Evolutionary conservation across 805 yeast genomes (phyloP).

Genomic region (Wickerhamiella vanderwaltii): DNA sequence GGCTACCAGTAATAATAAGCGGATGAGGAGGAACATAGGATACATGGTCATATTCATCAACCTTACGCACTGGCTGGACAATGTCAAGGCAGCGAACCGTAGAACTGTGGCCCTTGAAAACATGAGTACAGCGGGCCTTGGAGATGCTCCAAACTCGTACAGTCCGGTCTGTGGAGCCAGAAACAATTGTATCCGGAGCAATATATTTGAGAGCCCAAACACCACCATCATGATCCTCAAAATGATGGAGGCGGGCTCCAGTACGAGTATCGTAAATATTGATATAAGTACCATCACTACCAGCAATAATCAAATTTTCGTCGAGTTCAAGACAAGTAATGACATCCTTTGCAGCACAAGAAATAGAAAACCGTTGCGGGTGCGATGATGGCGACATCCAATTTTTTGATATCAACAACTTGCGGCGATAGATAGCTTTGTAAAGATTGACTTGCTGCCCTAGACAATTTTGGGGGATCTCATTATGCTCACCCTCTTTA

Average conservation of each 20-base stretch:
- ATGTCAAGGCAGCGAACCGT: conserved; percentile 88
- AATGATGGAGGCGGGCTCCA: conserved; percentile 49
- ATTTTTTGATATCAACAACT: conserved; percentile 44
- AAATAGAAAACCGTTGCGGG: conserved; percentile 48
- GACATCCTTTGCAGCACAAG: conserved; percentile 37
- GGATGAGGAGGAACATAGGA: conserved; percentile 51
- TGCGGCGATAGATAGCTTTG: conserved; percentile 49
- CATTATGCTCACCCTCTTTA: not conserved
- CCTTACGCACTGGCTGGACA: conserved; percentile 47
- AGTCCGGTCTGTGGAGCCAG: conserved; percentile 90
- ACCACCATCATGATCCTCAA: conserved; percentile 91
- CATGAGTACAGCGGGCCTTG: conserved; percentile 78
- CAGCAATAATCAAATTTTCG: conserved; percentile 79
- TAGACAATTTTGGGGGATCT: conserved; percentile 18
- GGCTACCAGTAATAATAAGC: conserved; percentile 71
- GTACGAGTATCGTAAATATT: conserved; percentile 67
- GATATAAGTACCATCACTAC: conserved; percentile 77
- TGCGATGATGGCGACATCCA: conserved; percentile 77
- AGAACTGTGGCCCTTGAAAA: conserved; percentile 82
- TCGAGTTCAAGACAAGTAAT: conserved; percentile 93
- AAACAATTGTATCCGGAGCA: conserved; percentile 60
- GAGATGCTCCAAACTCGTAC: conserved; percentile 88
- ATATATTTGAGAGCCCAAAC: conserved; percentile 94
- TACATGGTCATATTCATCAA: conserved; percentile 42
- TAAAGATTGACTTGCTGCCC: conserved; percentile 29